Conservation (phyloP, 83 land plant species). For the Diphasiastrum complanatum region DNA sequence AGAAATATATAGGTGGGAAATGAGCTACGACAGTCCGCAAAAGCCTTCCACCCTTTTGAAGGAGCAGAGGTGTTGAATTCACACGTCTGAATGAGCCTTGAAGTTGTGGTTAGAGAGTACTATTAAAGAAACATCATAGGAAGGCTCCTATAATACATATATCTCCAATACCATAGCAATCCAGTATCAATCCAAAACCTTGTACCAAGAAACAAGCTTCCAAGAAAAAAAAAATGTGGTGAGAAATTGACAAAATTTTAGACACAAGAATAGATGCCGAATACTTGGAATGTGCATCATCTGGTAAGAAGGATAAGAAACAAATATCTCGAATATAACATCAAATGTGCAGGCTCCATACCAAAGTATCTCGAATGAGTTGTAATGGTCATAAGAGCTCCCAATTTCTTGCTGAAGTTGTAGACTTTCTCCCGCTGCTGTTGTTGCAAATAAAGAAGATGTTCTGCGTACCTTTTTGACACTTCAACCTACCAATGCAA, state of each 20-base stretch:
- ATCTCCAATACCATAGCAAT: not conserved
- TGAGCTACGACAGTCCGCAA: no score
- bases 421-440: conserved; percentile 1
- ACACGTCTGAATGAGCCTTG: no score
- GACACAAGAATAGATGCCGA: not conserved
- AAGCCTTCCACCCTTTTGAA: no score
- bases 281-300: not conserved
- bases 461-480: not conserved
- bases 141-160: no score
- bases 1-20: no score
- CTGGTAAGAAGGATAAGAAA: not conserved
- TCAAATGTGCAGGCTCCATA: not conserved
- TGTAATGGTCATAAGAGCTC: not conserved
- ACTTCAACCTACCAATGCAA: not conserved
- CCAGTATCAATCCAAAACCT: not conserved
- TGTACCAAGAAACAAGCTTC: not conserved
- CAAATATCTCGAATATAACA: not conserved
- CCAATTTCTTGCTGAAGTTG: not conserved
- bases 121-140: no score
- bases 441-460: conserved; percentile 13
- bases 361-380: not conserved
- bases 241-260: not conserved
- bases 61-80: no score
- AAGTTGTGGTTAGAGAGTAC: no score
- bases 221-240: not conserved